Conservation (phyloP, 352 stramenopile species). For the Phytophthora idaei region DNA sequence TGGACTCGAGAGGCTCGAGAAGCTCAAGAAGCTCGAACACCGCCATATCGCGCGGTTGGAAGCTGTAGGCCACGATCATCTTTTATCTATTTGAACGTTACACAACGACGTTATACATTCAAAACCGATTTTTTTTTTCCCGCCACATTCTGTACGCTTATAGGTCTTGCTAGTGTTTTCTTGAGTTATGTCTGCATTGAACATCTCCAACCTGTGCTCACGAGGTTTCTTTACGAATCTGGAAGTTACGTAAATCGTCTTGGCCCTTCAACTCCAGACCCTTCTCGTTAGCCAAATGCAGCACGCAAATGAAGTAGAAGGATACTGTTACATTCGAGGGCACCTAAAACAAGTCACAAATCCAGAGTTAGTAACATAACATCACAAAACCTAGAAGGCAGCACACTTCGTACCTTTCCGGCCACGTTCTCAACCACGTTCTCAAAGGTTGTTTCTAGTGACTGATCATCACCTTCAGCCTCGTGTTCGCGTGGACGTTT, state of each 20-base stretch:
- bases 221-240: constrained; percentile 55
- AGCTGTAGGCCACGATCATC: constrained; percentile 41
- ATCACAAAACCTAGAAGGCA: background rate
- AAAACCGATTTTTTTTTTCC: constrained; percentile 26
- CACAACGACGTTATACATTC: constrained; percentile 29
- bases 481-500: constrained; percentile 35
- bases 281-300: constrained; percentile 99
- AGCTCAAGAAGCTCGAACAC: constrained; percentile 22
- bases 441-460: constrained; percentile 82
- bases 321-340: constrained; percentile 95
- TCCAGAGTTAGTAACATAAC: constrained; percentile 3
- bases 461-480: constrained; percentile 19
- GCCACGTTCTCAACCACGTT: constrained; percentile 91
- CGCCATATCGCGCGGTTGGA: constrained; percentile 63
- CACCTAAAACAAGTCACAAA: constrained; percentile 44
- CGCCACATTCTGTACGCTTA: constrained; percentile 10
- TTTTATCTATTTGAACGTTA: constrained; percentile 42
- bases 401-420: constrained; percentile 52
- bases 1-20: constrained; percentile 30
- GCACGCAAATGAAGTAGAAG: constrained; percentile 99
- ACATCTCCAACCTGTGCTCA: constrained; percentile 14
- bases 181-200: constrained; percentile 16
- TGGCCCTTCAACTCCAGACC: constrained; percentile 88
- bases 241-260: constrained; percentile 79
- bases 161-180: constrained; percentile 22